Evolutionary conservation across 2,329 filamentous ascomycete species (phyloP).

Genomic region (Penicillium sp.): DNA sequence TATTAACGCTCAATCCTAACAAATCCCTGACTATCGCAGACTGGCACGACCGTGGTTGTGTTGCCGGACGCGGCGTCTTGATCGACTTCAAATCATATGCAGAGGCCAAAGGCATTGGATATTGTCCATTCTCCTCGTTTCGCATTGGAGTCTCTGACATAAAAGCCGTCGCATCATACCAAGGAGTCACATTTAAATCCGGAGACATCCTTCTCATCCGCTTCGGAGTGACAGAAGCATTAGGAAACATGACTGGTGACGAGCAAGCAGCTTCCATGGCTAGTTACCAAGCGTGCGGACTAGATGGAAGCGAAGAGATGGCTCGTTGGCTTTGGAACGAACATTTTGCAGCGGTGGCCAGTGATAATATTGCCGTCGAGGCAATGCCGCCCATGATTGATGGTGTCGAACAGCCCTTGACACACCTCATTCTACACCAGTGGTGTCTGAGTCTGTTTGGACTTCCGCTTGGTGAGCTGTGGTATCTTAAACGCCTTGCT

Average conservation of each 20-base stretch:
- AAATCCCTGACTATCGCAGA: constrained; percentile 24
- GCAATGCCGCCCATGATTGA: constrained; percentile 22
- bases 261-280: constrained; percentile 16
- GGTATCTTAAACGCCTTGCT: constrained; percentile 44
- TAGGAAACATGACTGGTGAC: constrained; percentile 14
- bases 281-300: constrained; percentile 30
- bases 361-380: constrained; percentile 29
- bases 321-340: constrained; percentile 58
- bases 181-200: constrained; percentile 15
- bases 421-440: constrained; percentile 37
- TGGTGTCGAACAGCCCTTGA: constrained; percentile 10
- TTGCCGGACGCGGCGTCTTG: constrained; percentile 53
- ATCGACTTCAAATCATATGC: constrained; percentile 59
- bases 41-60: constrained; percentile 43
- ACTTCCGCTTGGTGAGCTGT: constrained; percentile 47
- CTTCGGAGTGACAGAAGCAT: constrained; percentile 22
- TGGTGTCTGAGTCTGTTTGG: constrained; percentile 44
- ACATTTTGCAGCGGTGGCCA: constrained; percentile 42
- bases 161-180: constrained; percentile 17
- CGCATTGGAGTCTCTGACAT: constrained; percentile 19
- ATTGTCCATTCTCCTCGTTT: constrained; percentile 53
- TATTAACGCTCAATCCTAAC: background rate
- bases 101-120: constrained; percentile 53
- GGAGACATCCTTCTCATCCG: constrained; percentile 28
- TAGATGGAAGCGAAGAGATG: constrained; percentile 48